phyloP scores from a whole-genome alignment of 2,329 filamentous ascomycete species.

The Nigrospora oryzae region DNA sequence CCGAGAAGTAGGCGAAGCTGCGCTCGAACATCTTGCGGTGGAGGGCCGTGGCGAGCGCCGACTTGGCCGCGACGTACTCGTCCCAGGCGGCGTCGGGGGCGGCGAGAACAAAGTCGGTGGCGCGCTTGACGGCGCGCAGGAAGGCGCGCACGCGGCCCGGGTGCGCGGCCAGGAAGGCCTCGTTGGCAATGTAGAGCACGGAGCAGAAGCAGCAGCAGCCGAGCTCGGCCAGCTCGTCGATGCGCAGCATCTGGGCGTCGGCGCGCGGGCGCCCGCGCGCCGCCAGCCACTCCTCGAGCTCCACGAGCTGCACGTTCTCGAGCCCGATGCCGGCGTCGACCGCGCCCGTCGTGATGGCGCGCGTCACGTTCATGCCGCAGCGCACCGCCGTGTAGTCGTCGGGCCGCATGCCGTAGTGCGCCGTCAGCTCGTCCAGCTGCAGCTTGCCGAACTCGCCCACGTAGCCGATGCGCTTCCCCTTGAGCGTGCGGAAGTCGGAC shows the following conservation, averaged over 20 bases:
- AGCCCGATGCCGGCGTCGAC: slow-evolving; percentile 71
- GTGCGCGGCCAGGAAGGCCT: slow-evolving; percentile 57
- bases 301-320: slow-evolving; percentile 78
- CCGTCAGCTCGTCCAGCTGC: slow-evolving; percentile 73
- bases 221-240: slow-evolving; percentile 70
- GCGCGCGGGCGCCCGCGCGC: slow-evolving; percentile 50
- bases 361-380: slow-evolving; percentile 75
- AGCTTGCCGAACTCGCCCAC: slow-evolving; percentile 79
- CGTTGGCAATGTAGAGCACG: slow-evolving; percentile 74
- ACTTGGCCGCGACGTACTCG: slow-evolving; percentile 66
- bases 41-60: slow-evolving; percentile 56
- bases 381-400: slow-evolving; percentile 68
- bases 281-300: slow-evolving; percentile 68
- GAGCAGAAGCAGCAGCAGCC: slow-evolving; percentile 81
- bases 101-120: slow-evolving; percentile 63
- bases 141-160: slow-evolving; percentile 59
- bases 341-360: slow-evolving; percentile 63
- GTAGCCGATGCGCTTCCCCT: slow-evolving; percentile 71
- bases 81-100: slow-evolving; percentile 55
- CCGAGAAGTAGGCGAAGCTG: slow-evolving; percentile 68
- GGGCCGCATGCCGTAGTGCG: slow-evolving; percentile 67
- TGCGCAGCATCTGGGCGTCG: slow-evolving; percentile 74
- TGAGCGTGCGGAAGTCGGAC: slow-evolving; percentile 64
- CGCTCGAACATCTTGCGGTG: slow-evolving; percentile 77
- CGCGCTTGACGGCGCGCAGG: slow-evolving; percentile 64